phyloP scores from a whole-genome alignment of 331 rosid species.

The Cydonia oblonga region DNA sequence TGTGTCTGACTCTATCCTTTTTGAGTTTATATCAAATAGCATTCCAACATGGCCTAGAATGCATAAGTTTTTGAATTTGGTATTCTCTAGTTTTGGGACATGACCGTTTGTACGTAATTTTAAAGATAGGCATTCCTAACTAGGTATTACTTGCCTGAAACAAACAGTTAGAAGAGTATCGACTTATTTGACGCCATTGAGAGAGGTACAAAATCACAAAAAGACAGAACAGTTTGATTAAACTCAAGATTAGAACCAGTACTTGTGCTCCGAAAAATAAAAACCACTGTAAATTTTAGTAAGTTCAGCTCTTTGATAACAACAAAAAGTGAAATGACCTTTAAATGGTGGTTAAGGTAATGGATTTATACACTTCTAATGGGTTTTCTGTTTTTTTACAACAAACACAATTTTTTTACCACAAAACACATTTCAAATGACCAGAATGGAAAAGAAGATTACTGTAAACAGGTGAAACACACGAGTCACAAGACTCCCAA shows the following conservation, averaged over 20 bases:
- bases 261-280: background rate
- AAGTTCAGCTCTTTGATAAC: background rate
- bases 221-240: background rate
- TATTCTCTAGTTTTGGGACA: background rate
- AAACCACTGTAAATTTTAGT: background rate
- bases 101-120: background rate
- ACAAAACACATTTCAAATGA: background rate
- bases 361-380: background rate
- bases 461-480: background rate
- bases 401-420: background rate
- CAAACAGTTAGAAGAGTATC: background rate
- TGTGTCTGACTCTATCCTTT: background rate
- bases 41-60: background rate
- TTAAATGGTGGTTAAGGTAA: background rate
- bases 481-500: background rate
- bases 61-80: background rate
- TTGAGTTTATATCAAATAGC: background rate
- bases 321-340: background rate
- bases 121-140: background rate
- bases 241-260: background rate
- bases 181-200: background rate
- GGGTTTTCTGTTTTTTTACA: background rate
- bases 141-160: background rate
- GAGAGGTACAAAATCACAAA: background rate
- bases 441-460: background rate